A percentile compares a stretch with the other conserved stretches of the same genome.
These are phyloP conservation scores for Aspergillus intermedius DNA, from an alignment of 2,329 filamentous ascomycete genomes.

Conservation along the genomic window DNA sequence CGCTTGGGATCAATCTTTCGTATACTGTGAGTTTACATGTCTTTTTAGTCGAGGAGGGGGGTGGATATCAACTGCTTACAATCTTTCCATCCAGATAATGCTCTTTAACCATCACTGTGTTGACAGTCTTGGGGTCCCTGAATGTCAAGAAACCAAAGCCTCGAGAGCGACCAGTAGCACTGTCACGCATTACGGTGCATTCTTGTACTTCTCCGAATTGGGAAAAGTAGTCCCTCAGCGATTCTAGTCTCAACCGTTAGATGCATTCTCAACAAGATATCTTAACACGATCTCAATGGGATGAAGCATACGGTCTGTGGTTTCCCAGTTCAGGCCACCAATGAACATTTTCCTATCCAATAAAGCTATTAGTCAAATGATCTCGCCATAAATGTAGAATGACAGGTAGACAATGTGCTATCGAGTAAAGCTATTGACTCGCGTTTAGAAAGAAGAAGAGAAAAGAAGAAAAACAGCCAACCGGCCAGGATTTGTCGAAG, in stretches of 20 bases:
- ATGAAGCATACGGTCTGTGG: constrained; percentile 76
- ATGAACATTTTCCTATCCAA: constrained; percentile 95
- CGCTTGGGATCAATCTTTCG: constrained; percentile 91
- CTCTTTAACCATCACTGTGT: constrained; percentile 99
- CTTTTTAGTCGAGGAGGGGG: constrained; percentile 1
- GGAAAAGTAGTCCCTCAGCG: constrained; percentile 91
- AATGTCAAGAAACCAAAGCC: constrained; percentile 98
- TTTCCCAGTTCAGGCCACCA: constrained; percentile 97
- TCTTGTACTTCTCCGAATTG: constrained; percentile 96
- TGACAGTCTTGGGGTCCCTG: constrained; percentile 94
- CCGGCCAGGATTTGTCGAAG: background rate
- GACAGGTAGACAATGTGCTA: background rate
- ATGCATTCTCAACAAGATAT: constrained; percentile 1
- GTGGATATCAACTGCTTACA: constrained; percentile 52
- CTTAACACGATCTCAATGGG: constrained; percentile 1
- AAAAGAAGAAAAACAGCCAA: background rate
- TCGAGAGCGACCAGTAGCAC: constrained; percentile 83
- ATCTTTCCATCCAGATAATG: constrained; percentile 98
- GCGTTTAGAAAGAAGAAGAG: background rate
- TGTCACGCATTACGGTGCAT: constrained; percentile 99
- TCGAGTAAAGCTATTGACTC: background rate
- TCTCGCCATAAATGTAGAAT: constrained; percentile 1
- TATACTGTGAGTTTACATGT: constrained; percentile 17
- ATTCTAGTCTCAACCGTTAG: constrained; percentile 57
- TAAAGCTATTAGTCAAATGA: constrained; percentile 27